Base-by-base conservation (phyloP, 2,329 filamentous ascomycete genomes). In the Epichloe coenophiala region DNA sequence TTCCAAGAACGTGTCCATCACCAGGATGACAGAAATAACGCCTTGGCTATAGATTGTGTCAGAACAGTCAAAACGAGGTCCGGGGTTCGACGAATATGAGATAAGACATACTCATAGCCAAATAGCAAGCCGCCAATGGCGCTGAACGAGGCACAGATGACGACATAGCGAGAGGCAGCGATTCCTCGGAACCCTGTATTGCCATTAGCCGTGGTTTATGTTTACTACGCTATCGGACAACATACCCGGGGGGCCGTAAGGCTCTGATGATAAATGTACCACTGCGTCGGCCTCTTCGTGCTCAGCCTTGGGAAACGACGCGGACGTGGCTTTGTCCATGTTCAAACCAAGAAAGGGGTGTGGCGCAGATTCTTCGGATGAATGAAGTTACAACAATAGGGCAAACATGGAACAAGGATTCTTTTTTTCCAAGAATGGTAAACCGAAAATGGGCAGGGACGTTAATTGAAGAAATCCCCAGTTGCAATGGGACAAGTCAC, bases 41-140 rank as follows among this genome's bases (percentile, higher is more conserved):
- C 70, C 70, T 31, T 71, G 69, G 35, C 58, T 59, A 15, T 21
- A 21, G 9, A 42, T 19, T n/a, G 9, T 17, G 17, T 37, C 2
- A 33, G 33, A 7, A 46, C 6, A 37, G 12, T 13, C 15, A 38
- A 7, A 8, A 8, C 13, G 13, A 50, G 8, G 3, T 13, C 15
- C 21, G 13, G 48, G 13, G 21, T 3, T 13, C 17, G 40, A 21
- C n/a, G 17, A 13, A 42, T 11, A 11, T 12, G 15, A 33, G 40
- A 15, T 13, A n/a, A 13, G 4, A 12, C 52, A 39, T 51, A 58
- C 52, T 63, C 61, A 43, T 63, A 63, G 27, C 61, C 61, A 27
- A 72, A 71, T 5, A 72, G 63, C 11, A 70, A 60, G 21, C 68
- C 68, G 12, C 68, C 68, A 9, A 69, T 61, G 19, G 66, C 60